These are phyloP conservation scores for Colletotrichum sp. DNA, from an alignment of 2,329 filamentous ascomycete genomes.

Conservation along the genomic window DNA sequence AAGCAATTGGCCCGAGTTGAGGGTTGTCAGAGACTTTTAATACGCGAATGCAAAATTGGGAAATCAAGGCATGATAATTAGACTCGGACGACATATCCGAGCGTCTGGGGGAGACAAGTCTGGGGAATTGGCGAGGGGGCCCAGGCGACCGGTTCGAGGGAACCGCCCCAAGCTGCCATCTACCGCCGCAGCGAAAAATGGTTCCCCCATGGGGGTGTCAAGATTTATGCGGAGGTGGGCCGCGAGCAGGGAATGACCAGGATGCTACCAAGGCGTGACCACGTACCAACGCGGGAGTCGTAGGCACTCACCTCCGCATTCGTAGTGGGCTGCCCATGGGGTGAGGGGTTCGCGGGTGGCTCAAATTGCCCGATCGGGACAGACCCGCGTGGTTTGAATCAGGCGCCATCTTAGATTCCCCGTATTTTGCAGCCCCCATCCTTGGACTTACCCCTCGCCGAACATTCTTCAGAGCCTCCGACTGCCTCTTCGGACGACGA, in stretches of 20 bases:
- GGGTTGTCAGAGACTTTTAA: not conserved
- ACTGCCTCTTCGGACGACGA: not conserved
- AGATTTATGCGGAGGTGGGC: slow-evolving; percentile 2
- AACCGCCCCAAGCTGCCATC: not conserved
- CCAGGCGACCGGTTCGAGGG: not conserved
- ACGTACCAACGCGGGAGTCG: not conserved
- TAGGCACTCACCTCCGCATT: slow-evolving; percentile 5
- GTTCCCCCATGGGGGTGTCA: not conserved
- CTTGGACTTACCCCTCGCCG: not conserved
- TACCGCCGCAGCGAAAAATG: not conserved
- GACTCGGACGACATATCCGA: not conserved
- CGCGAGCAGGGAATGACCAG: not conserved
- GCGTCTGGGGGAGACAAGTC: not conserved
- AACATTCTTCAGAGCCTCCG: not conserved
- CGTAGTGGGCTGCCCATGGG: not conserved
- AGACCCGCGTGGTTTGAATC: not conserved
- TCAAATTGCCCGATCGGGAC: not conserved
- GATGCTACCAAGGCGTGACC: not conserved
- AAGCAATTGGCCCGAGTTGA: not conserved
- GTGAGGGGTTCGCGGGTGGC: not conserved
- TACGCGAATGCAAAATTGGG: not conserved
- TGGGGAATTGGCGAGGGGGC: not conserved
- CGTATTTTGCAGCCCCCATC: not conserved
- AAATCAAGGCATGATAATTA: not conserved
- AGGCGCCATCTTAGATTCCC: not conserved